Conservation (phyloP, 768 basidiomycete genomes). For the Asterophora parasitica region DNA sequence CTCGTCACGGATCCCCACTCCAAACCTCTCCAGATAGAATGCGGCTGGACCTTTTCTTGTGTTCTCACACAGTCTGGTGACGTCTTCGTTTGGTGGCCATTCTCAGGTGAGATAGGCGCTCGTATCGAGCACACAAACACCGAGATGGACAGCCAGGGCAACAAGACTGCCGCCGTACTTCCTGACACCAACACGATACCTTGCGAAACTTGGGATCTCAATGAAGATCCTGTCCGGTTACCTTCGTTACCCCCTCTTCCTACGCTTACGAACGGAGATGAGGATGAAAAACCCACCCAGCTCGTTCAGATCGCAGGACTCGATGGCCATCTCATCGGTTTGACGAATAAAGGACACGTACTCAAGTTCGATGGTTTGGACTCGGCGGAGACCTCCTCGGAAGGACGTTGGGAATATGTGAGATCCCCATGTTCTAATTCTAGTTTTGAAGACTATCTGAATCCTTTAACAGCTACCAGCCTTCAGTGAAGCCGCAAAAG, state of each 20-base stretch:
- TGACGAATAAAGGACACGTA: conserved; percentile 80
- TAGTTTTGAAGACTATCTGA: background rate
- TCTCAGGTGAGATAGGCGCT: conserved; percentile 36
- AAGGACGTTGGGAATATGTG: conserved; percentile 70
- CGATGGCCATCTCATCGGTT: conserved; percentile 65
- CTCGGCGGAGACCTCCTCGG: conserved; percentile 31
- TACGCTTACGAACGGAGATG: conserved; percentile 29
- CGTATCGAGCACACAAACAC: conserved; percentile 33
- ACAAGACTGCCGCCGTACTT: conserved; percentile 30
- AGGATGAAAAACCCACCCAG: conserved; percentile 29
- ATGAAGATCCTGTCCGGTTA: conserved; percentile 49
- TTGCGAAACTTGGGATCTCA: conserved; percentile 58
- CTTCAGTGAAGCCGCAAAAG: conserved; percentile 59
- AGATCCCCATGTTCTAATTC: conserved; percentile 19
- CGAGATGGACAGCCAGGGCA: conserved; percentile 40
- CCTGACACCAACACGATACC: conserved; percentile 41
- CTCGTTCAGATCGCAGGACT: conserved; percentile 82
- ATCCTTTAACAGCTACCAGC: conserved; percentile 52
- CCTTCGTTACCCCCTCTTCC: conserved; percentile 62
- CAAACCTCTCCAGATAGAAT: conserved; percentile 57
- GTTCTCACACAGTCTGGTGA: conserved; percentile 68
- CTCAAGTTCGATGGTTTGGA: conserved; percentile 52
- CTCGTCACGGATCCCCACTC: conserved; percentile 42
- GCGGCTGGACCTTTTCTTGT: conserved; percentile 79
- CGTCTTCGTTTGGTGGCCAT: conserved; percentile 75